phyloP scores from a whole-genome alignment of 179 eudicot species.

The Beta macrorhiza region DNA sequence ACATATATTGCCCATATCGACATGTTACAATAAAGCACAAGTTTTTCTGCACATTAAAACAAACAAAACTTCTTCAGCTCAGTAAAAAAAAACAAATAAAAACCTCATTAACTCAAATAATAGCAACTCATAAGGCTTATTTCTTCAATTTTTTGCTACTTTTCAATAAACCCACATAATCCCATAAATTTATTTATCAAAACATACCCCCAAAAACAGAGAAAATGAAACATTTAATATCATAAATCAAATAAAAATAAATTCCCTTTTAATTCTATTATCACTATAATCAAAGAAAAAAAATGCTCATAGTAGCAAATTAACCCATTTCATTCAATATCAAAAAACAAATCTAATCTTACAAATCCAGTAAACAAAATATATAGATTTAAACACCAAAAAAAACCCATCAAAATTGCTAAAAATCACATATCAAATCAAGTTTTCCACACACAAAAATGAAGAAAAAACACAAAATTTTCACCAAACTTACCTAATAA shows the following conservation, averaged over 20 bases:
- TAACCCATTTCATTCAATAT: background rate
- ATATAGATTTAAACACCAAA: conserved; percentile 3
- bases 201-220: no score
- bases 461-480: background rate
- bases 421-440: background rate
- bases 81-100: background rate
- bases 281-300: background rate
- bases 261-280: no score
- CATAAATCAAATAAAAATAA: no score
- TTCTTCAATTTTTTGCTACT: background rate
- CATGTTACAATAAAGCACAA: conserved; percentile 30
- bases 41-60: conserved; percentile 25
- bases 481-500: conserved; percentile 5
- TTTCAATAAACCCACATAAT: background rate
- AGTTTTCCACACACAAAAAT: background rate
- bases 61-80: background rate
- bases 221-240: no score
- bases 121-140: background rate
- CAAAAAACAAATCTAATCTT: background rate
- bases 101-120: background rate
- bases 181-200: no score
- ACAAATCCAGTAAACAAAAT: conserved; percentile 7
- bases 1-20: conserved; percentile 30
- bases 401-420: background rate
- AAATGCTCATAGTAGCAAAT: background rate